A percentile compares a stretch with the other conserved stretches of the same genome.
These are phyloP conservation scores for Cenococcum geophilum DNA, from an alignment of 495 filamentous ascomycete genomes.

Conservation along the genomic window DNA sequence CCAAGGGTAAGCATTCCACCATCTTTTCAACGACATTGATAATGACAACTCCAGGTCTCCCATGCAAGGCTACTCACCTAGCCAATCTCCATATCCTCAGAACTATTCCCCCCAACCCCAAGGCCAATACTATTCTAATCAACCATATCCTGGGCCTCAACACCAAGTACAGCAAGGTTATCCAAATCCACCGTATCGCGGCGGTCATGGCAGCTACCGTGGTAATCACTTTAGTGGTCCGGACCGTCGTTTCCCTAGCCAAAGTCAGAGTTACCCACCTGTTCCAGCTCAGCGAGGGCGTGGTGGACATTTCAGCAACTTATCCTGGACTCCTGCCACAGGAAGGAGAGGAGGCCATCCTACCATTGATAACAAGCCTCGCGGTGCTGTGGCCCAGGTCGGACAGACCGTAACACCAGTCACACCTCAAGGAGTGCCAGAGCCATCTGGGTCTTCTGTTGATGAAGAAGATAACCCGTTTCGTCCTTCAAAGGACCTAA, in stretches of 20 bases:
- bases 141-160: conserved; percentile 51
- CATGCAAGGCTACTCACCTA: conserved; percentile 36
- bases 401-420: conserved; percentile 22
- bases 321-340: conserved; percentile 53
- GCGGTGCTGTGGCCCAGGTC: conserved; percentile 7
- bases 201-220: conserved; percentile 48
- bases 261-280: conserved; percentile 18
- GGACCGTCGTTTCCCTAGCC: conserved; percentile 48
- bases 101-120: conserved; percentile 45
- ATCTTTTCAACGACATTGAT: conserved; percentile 1
- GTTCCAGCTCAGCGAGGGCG: conserved; percentile 19
- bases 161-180: conserved; percentile 48
- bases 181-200: conserved; percentile 47
- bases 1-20: conserved; percentile 50
- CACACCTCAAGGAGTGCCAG: conserved; percentile 32
- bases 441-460: conserved; percentile 29
- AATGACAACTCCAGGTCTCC: conserved; percentile 33
- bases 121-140: conserved; percentile 47
- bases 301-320: conserved; percentile 51
- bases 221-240: conserved; percentile 47
- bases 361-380: conserved; percentile 19
- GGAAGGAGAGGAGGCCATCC: conserved; percentile 43
- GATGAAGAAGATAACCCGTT: conserved; percentile 57
- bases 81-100: conserved; percentile 50
- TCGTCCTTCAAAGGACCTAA: conserved; percentile 56